Conservation (phyloP, 768 basidiomycete species). For the Trametes maxima region DNA sequence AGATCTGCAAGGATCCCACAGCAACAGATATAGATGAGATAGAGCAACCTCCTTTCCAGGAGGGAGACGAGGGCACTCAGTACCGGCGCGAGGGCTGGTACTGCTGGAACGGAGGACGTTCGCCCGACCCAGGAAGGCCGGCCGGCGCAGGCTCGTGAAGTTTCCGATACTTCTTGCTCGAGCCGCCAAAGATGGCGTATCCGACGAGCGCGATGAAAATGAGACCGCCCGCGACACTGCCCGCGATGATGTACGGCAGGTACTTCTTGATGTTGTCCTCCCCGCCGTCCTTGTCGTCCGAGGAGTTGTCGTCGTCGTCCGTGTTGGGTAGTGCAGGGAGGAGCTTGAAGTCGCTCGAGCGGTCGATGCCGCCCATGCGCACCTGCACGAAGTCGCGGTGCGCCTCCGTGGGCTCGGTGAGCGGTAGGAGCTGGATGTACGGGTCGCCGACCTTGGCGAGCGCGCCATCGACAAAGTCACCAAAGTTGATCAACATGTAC, state of each 20-base stretch:
- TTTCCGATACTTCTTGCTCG: conserved; percentile 26
- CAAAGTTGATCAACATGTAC: conserved; percentile 40
- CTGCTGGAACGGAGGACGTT: conserved; percentile 24
- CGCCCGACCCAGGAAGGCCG: conserved; percentile 21
- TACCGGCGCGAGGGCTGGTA: conserved; percentile 28
- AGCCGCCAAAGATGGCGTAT: conserved; percentile 23
- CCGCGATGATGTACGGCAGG: conserved; percentile 35
- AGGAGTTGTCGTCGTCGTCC: conserved; percentile 17
- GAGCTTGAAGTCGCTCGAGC: conserved; percentile 31
- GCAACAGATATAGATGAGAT: not conserved
- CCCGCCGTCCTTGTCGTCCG: conserved; percentile 17
- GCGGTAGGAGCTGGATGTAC: conserved; percentile 38
- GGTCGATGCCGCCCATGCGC: conserved; percentile 36
- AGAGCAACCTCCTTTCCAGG: not conserved
- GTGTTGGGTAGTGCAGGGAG: conserved; percentile 30
- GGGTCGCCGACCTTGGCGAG: conserved; percentile 33
- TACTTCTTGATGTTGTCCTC: conserved; percentile 30
- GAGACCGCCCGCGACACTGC: conserved; percentile 26
- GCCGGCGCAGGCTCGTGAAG: conserved; percentile 34
- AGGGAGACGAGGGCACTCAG: not conserved
- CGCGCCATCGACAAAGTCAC: conserved; percentile 38
- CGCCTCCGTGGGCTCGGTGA: conserved; percentile 31
- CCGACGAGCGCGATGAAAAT: conserved; percentile 25
- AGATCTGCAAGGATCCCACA: not conserved
- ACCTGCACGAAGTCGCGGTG: conserved; percentile 37